Conservation (phyloP, 345 rosid species). For the Clausena lansium region DNA sequence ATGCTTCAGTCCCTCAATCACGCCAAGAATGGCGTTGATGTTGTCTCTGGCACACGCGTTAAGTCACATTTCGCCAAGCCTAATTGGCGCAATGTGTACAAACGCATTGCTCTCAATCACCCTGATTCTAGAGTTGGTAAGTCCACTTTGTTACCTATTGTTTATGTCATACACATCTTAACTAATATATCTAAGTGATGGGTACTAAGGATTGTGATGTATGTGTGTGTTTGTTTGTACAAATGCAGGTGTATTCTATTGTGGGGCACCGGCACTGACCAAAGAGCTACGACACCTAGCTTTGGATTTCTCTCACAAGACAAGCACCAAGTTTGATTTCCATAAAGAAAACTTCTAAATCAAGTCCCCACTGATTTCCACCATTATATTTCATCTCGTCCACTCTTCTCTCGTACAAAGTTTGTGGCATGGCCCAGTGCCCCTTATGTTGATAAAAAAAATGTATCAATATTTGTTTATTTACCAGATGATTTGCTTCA, state of each 20-base stretch:
- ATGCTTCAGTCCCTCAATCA: constrained; percentile 79
- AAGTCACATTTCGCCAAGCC: constrained; percentile 84
- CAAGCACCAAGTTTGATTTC: constrained; percentile 69
- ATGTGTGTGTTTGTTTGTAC: not conserved
- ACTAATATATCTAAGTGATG: not conserved
- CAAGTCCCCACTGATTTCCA: not conserved
- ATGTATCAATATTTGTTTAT: not conserved
- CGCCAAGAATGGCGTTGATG: constrained; percentile 70
- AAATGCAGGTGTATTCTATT: constrained; percentile 73
- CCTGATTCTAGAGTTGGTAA: constrained; percentile 63
- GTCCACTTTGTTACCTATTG: constrained; percentile 12
- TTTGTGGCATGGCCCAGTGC: not conserved
- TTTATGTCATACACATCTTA: not conserved
- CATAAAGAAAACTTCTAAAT: constrained; percentile 69
- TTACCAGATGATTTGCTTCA: not conserved
- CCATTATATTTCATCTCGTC: not conserved
- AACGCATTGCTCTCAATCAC: constrained; percentile 61
- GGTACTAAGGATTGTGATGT: not conserved
- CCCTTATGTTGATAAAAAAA: constrained; percentile 1
- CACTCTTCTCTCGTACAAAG: constrained; percentile 3
- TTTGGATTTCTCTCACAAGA: constrained; percentile 69
- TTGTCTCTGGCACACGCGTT: constrained; percentile 77
- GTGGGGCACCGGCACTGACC: constrained; percentile 71
- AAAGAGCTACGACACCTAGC: constrained; percentile 69
- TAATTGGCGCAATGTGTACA: constrained; percentile 70